Conservation (phyloP, 2,329 filamentous ascomycete genomes). For the Fusarium sp. region DNA sequence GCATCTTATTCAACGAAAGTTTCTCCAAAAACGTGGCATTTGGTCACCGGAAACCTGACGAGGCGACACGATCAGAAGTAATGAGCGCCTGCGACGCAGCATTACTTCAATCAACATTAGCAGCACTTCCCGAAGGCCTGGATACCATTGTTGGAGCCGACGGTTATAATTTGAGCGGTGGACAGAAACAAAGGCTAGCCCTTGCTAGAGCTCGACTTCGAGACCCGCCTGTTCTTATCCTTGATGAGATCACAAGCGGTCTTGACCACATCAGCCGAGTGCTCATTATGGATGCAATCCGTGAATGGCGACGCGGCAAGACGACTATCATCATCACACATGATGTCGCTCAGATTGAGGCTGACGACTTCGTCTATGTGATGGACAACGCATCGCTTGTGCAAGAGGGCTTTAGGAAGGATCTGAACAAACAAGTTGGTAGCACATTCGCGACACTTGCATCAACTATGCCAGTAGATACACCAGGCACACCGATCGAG, state of each 20-base stretch:
- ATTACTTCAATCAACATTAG: slow-evolving; percentile 77
- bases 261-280: slow-evolving; percentile 81
- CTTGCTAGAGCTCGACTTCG: slow-evolving; percentile 84
- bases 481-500: slow-evolving; percentile 17
- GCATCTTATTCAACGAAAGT: slow-evolving; percentile 84
- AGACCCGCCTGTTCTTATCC: slow-evolving; percentile 83
- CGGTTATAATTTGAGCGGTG: slow-evolving; percentile 84
- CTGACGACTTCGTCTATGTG: slow-evolving; percentile 84
- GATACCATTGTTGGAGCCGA: slow-evolving; percentile 79
- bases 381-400: slow-evolving; percentile 79
- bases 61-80: slow-evolving; percentile 69
- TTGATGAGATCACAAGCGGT: slow-evolving; percentile 92
- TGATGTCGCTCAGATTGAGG: slow-evolving; percentile 82
- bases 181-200: slow-evolving; percentile 86
- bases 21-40: slow-evolving; percentile 85
- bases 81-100: slow-evolving; percentile 75
- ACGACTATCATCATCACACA: slow-evolving; percentile 97
- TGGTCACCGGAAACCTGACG: slow-evolving; percentile 68
- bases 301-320: slow-evolving; percentile 82
- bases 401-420: slow-evolving; percentile 75
- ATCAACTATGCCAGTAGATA: slow-evolving; percentile 24
- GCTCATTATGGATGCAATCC: slow-evolving; percentile 81
- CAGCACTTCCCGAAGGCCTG: slow-evolving; percentile 76
- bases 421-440: slow-evolving; percentile 63
- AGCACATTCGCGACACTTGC: slow-evolving; percentile 65